Evolutionary conservation across 805 yeast species (phyloP).

Genomic region (Pichia sporocuriosa): DNA sequence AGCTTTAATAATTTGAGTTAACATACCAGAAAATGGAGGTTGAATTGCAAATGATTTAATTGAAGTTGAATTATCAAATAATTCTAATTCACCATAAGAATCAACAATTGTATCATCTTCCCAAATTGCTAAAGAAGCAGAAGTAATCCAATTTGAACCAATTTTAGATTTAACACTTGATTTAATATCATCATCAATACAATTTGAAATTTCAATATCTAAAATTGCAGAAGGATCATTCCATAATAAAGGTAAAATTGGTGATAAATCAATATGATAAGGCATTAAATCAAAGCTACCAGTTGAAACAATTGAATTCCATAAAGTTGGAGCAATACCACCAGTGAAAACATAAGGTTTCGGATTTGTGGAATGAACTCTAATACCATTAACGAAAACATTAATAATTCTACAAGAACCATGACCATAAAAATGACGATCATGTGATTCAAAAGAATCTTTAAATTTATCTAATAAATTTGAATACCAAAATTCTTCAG

Average conservation of each 20-base stretch:
- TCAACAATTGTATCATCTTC: constrained; percentile 36
- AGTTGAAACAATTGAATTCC: constrained; percentile 74
- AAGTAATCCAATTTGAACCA: constrained; percentile 54
- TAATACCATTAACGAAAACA: constrained; percentile 50
- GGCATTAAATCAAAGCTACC: constrained; percentile 69
- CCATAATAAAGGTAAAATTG: constrained; percentile 68
- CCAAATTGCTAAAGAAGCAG: constrained; percentile 52
- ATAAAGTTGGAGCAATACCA: constrained; percentile 70
- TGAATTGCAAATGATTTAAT: constrained; percentile 30
- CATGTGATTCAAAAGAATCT: constrained; percentile 33
- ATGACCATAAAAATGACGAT: constrained; percentile 44
- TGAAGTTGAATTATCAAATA: constrained; percentile 25
- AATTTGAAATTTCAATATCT: constrained; percentile 47
- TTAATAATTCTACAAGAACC: constrained; percentile 69
- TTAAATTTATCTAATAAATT: constrained; percentile 45
- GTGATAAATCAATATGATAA: constrained; percentile 64
- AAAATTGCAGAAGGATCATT: constrained; percentile 28
- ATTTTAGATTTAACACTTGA: constrained; percentile 28
- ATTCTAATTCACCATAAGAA: constrained; percentile 34
- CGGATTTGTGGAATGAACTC: constrained; percentile 59
- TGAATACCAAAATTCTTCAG: constrained; percentile 80
- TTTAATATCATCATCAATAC: constrained; percentile 35
- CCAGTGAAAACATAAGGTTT: constrained; percentile 75
- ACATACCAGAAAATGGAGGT: constrained; percentile 33
- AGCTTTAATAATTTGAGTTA: constrained; percentile 36